Evolutionary conservation across 768 basidiomycete species (phyloP).

Genomic region (Rhodotorula toruloides): DNA sequence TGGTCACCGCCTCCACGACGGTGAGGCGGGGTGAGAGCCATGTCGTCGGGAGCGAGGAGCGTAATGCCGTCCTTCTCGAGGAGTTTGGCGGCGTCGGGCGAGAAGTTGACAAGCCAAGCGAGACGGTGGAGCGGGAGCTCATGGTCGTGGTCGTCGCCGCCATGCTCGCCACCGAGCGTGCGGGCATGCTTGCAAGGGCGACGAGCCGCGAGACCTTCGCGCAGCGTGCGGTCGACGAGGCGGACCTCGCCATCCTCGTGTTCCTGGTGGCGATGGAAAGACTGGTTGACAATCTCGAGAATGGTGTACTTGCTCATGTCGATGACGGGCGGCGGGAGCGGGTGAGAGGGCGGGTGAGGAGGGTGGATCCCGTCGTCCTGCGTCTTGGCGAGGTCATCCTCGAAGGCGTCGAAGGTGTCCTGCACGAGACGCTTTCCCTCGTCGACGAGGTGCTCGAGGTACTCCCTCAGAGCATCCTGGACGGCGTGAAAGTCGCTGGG

Average conservation of each 20-base stretch:
- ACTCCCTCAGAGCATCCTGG: constrained; percentile 3
- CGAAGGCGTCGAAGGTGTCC: not conserved
- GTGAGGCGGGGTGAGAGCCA: constrained; percentile 34
- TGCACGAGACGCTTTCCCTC: not conserved
- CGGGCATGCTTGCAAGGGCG: too few relatives aligned
- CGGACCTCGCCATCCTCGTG: not conserved
- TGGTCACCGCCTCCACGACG: not conserved
- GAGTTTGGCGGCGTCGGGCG: constrained; percentile 8
- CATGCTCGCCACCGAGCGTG: too few relatives aligned
- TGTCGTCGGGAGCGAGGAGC: constrained; percentile 41
- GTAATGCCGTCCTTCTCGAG: constrained; percentile 29
- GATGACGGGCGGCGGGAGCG: constrained; percentile 20
- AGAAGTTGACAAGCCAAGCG: constrained; percentile 36
- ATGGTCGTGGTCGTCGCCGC: not conserved
- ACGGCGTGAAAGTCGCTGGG: constrained; percentile 27
- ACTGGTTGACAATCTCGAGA: constrained; percentile 41
- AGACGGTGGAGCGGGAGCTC: constrained; percentile 38
- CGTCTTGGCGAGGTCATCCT: not conserved
- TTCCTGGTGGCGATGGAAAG: constrained; percentile 21
- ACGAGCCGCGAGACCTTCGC: not conserved
- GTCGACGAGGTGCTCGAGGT: not conserved
- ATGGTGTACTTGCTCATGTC: constrained; percentile 39
- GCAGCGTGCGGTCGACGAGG: not conserved
- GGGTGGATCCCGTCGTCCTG: not conserved
- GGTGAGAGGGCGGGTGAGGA: constrained; percentile 7